phyloP scores from a whole-genome alignment of 73 alveolate genomes.

The Paraurostyla sp. region DNA sequence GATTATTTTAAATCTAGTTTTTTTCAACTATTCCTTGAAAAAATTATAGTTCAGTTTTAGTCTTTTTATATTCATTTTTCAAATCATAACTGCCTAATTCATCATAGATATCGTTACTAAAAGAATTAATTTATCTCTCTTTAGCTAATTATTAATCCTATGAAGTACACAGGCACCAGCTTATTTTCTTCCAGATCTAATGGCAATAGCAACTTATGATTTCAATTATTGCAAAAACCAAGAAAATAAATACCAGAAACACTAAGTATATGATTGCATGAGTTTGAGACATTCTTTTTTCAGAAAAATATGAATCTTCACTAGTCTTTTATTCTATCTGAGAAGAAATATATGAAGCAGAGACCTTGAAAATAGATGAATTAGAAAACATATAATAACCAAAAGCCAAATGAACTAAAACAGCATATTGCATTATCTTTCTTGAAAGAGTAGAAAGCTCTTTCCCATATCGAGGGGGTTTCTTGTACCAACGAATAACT shows the following conservation, averaged over 20 bases:
- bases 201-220: neutral
- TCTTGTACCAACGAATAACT: conserved; percentile 59
- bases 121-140: neutral
- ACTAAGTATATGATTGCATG: too few species aligned
- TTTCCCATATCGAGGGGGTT: conserved; percentile 63
- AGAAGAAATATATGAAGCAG: neutral
- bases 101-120: conserved; percentile 17
- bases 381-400: conserved; percentile 65
- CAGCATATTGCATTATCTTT: conserved; percentile 2
- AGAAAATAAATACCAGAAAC: too few species aligned
- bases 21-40: neutral
- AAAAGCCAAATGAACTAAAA: conserved; percentile 58
- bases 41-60: conserved; percentile 5
- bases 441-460: neutral
- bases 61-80: conserved; percentile 55
- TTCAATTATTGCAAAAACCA: too few species aligned
- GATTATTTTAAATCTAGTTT: neutral
- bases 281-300: too few species aligned
- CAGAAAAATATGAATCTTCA: neutral
- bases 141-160: neutral
- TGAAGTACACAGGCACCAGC: neutral
- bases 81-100: conserved; percentile 34
- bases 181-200: neutral
- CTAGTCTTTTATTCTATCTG: neutral
- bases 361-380: conserved; percentile 32